Base-by-base conservation (phyloP, 2,329 filamentous ascomycete species). In the Aspergillus piperis region DNA sequence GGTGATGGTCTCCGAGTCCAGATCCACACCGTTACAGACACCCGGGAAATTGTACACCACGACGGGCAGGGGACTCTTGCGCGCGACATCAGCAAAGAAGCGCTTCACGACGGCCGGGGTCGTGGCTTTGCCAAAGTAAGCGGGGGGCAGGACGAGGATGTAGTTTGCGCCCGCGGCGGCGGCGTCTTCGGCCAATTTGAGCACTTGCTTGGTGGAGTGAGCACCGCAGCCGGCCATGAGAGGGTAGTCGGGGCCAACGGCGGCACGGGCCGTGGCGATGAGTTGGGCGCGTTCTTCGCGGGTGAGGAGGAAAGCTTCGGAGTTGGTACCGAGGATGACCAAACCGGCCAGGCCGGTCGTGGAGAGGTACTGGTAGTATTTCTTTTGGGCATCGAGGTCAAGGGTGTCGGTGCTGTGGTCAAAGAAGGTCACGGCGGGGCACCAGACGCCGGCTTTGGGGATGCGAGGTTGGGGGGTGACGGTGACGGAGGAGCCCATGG, bases 31-130 rank as follows among this genome's bases (percentile, higher is more conserved):
- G 64, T 88, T 88, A 68, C 85, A 88, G 19, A 90, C 87, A 11
- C 79, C 85, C 0, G 88, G 88, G 75, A 90, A 90, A 73, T 90
- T 89, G 74, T 89, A 89, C 13, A 90, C 74, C 42, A 90, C 81
- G 32, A 89, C 78, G 0, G 86, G 86, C 2, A 90, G 72, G 2
- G 81, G 74, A 2, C 78, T 80, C 53, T 77, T 73, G n/a, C 73
- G 72, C 0, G 85, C 84, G 3, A 89, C 77, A 30, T 88, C 82
- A 50, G 75, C 75, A 67, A 83, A 89, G 77, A 89, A 90, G 52
- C 78, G 75, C 67, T 83, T 81, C 27, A 89, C 78, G 23, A 89
- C 84, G 11, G 76, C 78, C 19, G 81, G 78, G 3, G 82, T 84
- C 3, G 85, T 88, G 13, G 83, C 82, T 72, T 87, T 88, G 66